Base-by-base conservation (phyloP, 495 filamentous ascomycete species). In the Chaetomidium leptoderma region DNA sequence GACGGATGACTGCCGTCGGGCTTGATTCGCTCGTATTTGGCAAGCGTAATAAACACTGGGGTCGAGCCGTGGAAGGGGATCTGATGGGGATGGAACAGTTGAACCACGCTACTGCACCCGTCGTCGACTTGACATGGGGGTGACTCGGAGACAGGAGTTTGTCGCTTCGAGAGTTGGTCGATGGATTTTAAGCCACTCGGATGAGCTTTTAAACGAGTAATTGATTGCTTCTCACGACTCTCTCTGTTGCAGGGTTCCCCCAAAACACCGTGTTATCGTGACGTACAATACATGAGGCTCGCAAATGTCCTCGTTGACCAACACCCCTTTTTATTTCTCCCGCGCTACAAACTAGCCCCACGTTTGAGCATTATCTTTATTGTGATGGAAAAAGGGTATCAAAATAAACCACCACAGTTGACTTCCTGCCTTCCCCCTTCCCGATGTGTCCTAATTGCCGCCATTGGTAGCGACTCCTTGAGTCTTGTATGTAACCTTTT, bases 311-410 rank as follows among this genome's bases (percentile, higher is more conserved):
- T n/a, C n/a, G 3, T n/a, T 16, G 10, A 26, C 9, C 21, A 44
- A 6, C 42, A 44, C 6, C 4, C 16, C 3, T 19, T 19, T 4
- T n/a, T 6, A 14, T 19, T 7, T 39, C n/a, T 26, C 8, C 3
- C 11, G 4, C 14, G n/a, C n/a, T n/a, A n/a, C n/a, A n/a, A n/a
- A n/a, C n/a, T n/a, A n/a, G n/a, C n/a, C n/a, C n/a, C n/a, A n/a
- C n/a, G n/a, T n/a, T n/a, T 14, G 24, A 13, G 4, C 23, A 29
- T 26, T 5, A 14, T n/a, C 44, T 10, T 42, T n/a, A 26, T 44
- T 43, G 17, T 29, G 5, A 47, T 39, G 24, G 49, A 27, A 52
- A 54, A 53, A 39, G 57, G 57, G 57, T 59, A 59, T 59, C 52
- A 59, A 55, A 35, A 44, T 26, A 57, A 8, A 51, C 36, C 61